These are phyloP conservation scores for Sesbania bispinosa DNA, from an alignment of 306 rosid species.

Conservation along the genomic window DNA sequence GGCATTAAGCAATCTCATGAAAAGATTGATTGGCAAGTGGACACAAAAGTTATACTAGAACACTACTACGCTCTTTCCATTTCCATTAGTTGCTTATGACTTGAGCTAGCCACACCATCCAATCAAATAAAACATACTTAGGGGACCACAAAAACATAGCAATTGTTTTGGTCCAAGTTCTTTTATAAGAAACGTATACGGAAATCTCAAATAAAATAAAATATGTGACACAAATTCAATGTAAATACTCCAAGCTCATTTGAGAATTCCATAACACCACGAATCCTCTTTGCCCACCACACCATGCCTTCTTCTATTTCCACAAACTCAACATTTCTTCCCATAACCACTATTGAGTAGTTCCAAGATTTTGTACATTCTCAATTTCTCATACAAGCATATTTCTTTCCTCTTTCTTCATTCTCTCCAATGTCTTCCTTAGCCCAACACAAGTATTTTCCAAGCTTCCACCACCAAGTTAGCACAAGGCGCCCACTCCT, in stretches of 20 bases:
- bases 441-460: constrained; percentile 46
- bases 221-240: neutral
- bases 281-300: constrained; percentile 43
- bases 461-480: constrained; percentile 28
- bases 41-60: neutral
- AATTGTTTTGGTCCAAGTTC: constrained; percentile 17
- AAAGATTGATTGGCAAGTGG: neutral
- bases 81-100: neutral
- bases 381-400: neutral
- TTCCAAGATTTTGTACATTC: neutral
- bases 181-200: too few species aligned
- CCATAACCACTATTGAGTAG: too few species aligned
- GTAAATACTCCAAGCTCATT: neutral
- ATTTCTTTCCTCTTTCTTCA: constrained; percentile 23
- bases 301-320: constrained; percentile 3
- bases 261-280: constrained; percentile 45
- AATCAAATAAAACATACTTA: neutral
- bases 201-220: too few species aligned
- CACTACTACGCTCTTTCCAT: neutral
- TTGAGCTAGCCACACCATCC: neutral
- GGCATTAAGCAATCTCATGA: neutral
- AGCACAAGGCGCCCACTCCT: neutral
- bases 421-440: constrained; percentile 54
- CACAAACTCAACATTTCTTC: constrained; percentile 27
- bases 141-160: constrained; percentile 24